Evolutionary conservation across 345 rosid genomes (phyloP).

Genomic region (Moricandia moricandioides): DNA sequence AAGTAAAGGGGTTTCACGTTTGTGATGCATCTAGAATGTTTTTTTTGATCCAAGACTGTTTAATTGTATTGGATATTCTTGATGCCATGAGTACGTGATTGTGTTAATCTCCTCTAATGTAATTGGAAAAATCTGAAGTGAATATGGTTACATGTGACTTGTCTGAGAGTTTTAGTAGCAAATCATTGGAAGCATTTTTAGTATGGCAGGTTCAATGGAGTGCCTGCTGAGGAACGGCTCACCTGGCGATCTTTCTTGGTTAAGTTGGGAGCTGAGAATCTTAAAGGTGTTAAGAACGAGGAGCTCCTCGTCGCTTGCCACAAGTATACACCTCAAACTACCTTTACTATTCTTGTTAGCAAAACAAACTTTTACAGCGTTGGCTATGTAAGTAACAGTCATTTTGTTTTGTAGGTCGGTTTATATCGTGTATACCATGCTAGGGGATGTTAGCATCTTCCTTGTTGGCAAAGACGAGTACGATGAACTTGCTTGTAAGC

Average conservation of each 20-base stretch:
- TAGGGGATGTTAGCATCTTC: constrained; percentile 89
- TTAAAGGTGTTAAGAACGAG: constrained; percentile 83
- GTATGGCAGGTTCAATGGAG: constrained; percentile 79
- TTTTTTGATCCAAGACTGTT: background rate
- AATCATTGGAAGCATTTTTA: background rate
- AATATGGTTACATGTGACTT: background rate
- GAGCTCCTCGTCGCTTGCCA: constrained; percentile 95
- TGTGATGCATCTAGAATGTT: background rate
- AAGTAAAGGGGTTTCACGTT: background rate
- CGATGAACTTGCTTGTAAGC: constrained; percentile 97
- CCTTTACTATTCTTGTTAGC: background rate
- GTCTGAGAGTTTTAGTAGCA: background rate
- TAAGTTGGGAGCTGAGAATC: constrained; percentile 89
- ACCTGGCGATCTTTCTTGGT: constrained; percentile 95
- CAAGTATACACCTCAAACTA: constrained; percentile 53
- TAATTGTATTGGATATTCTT: background rate
- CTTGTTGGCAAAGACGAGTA: constrained; percentile 95
- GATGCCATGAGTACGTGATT: background rate
- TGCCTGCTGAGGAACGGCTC: constrained; percentile 89
- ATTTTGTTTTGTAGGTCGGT: constrained; percentile 55
- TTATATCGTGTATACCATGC: constrained; percentile 85
- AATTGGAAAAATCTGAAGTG: background rate
- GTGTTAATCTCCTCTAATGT: background rate
- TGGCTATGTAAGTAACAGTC: background rate
- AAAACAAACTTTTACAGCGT: background rate